These are phyloP conservation scores for Tricholoma terreum DNA, from an alignment of 768 basidiomycete species.

Conservation along the genomic window DNA sequence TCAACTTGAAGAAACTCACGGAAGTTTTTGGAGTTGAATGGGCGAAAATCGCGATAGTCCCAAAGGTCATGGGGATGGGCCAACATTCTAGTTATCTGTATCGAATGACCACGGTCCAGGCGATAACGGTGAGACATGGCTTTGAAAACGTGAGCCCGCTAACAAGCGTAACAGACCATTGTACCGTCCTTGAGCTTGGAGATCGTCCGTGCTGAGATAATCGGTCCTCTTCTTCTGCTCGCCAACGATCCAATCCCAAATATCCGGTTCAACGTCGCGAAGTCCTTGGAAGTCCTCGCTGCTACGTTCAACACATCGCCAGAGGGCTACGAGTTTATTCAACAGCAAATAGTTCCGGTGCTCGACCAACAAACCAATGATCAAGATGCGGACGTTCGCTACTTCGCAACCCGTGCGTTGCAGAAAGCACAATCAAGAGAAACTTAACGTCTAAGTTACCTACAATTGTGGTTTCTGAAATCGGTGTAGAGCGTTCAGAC, in stretches of 20 bases:
- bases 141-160: conserved; percentile 6
- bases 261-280: conserved; percentile 98
- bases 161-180: conserved; percentile 68
- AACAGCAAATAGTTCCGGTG: conserved; percentile 73
- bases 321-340: conserved; percentile 75
- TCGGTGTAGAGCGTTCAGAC: background rate
- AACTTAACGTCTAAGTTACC: background rate
- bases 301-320: conserved; percentile 56
- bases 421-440: conserved; percentile 41
- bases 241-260: conserved; percentile 94
- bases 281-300: conserved; percentile 88
- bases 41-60: conserved; percentile 91
- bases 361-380: conserved; percentile 87
- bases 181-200: conserved; percentile 83
- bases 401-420: conserved; percentile 82
- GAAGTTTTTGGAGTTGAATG: conserved; percentile 99
- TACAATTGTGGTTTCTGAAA: conserved; percentile 24
- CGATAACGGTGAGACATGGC: conserved; percentile 77
- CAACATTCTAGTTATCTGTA: conserved; percentile 95
- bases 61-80: conserved; percentile 97
- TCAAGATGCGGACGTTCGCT: conserved; percentile 93
- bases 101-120: conserved; percentile 98
- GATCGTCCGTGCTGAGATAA: conserved; percentile 79
- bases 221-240: conserved; percentile 79
- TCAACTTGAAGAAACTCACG: conserved; percentile 94